Conservation (phyloP, 805 yeast genomes). For the Lipomyces lipofer region DNA sequence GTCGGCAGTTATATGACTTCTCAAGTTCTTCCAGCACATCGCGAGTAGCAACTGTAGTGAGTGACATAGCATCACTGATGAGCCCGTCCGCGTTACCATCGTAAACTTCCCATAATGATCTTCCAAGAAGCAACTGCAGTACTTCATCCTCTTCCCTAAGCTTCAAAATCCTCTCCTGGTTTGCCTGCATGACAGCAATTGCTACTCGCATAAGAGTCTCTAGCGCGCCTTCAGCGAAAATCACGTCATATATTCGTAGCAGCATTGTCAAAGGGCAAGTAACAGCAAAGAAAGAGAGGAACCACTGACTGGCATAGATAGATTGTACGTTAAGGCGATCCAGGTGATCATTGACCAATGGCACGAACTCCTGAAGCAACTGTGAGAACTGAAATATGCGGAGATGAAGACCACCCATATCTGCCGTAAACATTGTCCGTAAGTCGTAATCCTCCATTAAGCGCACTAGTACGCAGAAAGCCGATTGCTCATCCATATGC, state of each 20-base stretch:
- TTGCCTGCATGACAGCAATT: conserved; percentile 52
- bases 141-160: conserved; percentile 46
- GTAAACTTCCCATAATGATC: conserved; percentile 47
- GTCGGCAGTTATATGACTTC: conserved; percentile 4
- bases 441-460: conserved; percentile 62
- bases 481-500: conserved; percentile 45
- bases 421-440: conserved; percentile 53
- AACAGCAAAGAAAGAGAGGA: conserved; percentile 58
- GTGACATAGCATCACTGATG: conserved; percentile 37
- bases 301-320: conserved; percentile 63
- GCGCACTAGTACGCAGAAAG: conserved; percentile 55
- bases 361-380: conserved; percentile 46
- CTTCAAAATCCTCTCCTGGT: conserved; percentile 44
- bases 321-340: conserved; percentile 46
- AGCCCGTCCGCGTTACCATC: conserved; percentile 42
- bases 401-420: conserved; percentile 54
- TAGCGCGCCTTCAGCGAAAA: conserved; percentile 55
- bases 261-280: conserved; percentile 58
- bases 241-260: conserved; percentile 53
- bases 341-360: conserved; percentile 49
- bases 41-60: conserved; percentile 29
- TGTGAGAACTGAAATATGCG: conserved; percentile 55
- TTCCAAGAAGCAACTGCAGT: conserved; percentile 45
- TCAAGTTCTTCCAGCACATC: conserved; percentile 26
- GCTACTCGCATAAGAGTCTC: conserved; percentile 57